phyloP scores from a whole-genome alignment of 345 rosid genomes.

The Litchi chinensis region DNA sequence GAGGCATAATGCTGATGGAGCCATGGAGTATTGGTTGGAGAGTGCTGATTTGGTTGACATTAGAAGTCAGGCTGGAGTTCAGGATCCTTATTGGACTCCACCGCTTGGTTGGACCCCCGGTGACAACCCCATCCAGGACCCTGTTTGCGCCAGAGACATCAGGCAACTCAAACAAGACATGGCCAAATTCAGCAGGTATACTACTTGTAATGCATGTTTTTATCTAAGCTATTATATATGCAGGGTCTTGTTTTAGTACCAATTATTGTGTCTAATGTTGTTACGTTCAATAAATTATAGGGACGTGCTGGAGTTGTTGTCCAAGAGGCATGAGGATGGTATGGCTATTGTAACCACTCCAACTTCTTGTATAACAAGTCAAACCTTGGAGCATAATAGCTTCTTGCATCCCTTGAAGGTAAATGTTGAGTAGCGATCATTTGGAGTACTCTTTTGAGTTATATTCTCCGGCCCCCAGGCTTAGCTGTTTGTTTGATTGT shows the following conservation, averaged over 20 bases:
- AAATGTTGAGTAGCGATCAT: constrained; percentile 4
- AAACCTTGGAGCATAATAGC: constrained; percentile 40
- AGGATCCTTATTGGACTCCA: constrained; percentile 96
- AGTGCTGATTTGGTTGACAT: constrained; percentile 64
- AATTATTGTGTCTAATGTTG: not conserved
- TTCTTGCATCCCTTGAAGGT: constrained; percentile 59
- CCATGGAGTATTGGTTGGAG: constrained; percentile 96
- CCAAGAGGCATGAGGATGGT: too few species aligned
- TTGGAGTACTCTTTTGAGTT: not conserved
- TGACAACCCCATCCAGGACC: constrained; percentile 81
- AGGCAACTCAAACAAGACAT: constrained; percentile 55
- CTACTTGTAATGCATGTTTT: not conserved
- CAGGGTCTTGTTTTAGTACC: not conserved
- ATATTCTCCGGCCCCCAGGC: not conserved
- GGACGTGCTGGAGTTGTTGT: constrained; percentile 25
- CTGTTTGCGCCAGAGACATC: constrained; percentile 71
- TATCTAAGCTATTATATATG: not conserved
- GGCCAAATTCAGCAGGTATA: constrained; percentile 50
- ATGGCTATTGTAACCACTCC: constrained; percentile 36
- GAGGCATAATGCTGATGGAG: constrained; percentile 90
- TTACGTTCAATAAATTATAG: constrained; percentile 30
- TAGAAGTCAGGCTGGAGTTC: constrained; percentile 81
- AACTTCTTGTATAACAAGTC: constrained; percentile 40
- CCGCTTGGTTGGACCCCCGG: constrained; percentile 95
- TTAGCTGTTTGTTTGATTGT: not conserved